These are phyloP conservation scores for Ustilago shanxiensis DNA, from an alignment of 1,284 basidiomycete genomes.

Conservation along the genomic window DNA sequence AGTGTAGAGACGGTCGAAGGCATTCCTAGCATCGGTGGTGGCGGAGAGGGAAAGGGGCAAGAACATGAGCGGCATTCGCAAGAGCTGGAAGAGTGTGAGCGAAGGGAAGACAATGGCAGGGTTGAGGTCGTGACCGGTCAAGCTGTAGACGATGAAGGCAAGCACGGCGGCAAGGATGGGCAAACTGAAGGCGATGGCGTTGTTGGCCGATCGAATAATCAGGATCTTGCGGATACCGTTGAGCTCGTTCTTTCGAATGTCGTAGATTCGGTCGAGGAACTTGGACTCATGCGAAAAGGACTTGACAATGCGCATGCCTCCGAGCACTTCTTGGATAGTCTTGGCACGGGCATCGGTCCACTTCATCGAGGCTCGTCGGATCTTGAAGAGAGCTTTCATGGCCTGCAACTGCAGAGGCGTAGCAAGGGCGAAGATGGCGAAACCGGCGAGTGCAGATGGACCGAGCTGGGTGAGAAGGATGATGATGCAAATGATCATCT, in stretches of 20 bases:
- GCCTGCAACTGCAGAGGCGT: constrained; percentile 79
- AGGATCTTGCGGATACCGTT: constrained; percentile 82
- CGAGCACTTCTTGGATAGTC: constrained; percentile 67
- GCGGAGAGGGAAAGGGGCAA: constrained; percentile 66
- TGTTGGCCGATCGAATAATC: constrained; percentile 79
- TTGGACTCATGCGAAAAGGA: constrained; percentile 64
- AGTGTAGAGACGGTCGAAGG: constrained; percentile 61
- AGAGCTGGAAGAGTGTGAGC: constrained; percentile 72
- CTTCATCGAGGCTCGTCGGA: constrained; percentile 82
- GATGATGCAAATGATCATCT: constrained; percentile 73
- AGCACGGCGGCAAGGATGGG: constrained; percentile 86
- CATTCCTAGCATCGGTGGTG: constrained; percentile 65
- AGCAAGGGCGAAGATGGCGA: constrained; percentile 78
- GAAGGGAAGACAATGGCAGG: constrained; percentile 73
- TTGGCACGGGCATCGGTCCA: constrained; percentile 82
- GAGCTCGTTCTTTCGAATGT: constrained; percentile 82
- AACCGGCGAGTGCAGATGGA: constrained; percentile 84
- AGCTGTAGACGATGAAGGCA: constrained; percentile 84
- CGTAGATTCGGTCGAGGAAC: constrained; percentile 76
- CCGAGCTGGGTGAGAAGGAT: constrained; percentile 81
- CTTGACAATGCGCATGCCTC: constrained; percentile 69
- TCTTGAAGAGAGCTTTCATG: constrained; percentile 81
- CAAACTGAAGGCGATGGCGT: constrained; percentile 78
- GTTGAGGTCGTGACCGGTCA: constrained; percentile 78
- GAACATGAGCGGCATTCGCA: constrained; percentile 82